Evolutionary conservation across 306 rosid species (phyloP), one percentile per base, ranked within the genome.

Genomic region (Ceratonia siliqua): DNA sequence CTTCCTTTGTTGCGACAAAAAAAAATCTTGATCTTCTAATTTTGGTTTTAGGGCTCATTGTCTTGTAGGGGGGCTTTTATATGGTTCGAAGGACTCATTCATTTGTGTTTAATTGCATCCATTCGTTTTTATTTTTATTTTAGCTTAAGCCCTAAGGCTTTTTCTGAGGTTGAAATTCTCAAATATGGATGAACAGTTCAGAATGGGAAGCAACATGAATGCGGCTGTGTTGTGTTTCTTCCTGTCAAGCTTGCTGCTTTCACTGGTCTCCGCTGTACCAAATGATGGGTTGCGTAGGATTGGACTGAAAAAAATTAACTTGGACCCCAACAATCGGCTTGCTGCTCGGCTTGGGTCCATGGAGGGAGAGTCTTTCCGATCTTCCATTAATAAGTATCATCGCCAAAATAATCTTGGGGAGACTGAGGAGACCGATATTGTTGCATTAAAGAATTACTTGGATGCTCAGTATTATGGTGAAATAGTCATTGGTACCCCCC

Each of bases 381-480:
- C 82, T 73, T 62, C 88, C 7, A 41, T 72, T 53, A 85, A 78
- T 22, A 87, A 91, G 77, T 76, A 85, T 65, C 70, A 20, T 76
- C 65, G 70, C 28, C 73, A 21, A 45, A 36, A 75, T 70, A 73
- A 80, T 27, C 73, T 83, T 8, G 88, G 84, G 25, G 82, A 76
- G 11, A 21, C 62, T 5, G 68, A 2, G 49, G 79, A 79, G 5
- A 0, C 79, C 0, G 96, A 92, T 76, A 66, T 90, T 73, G 91
- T 94, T 54, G 71, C 74, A 0, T 58, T 94, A 17, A 92, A 87
- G 84, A 94, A 94, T 79, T 94, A 88, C 81, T 49, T 94, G 87
- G 96, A 94, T 84, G 97, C 99, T 86, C 97, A 92, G 75, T 94
- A 94, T 72, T 91, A 81, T 69, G 99, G 99, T 63, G 99, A 92